A percentile compares a stretch with the other conserved stretches of the same genome.
Conservation (phyloP, 2,329 filamentous ascomycete genomes). For the Fusarium verrucosum region DNA sequence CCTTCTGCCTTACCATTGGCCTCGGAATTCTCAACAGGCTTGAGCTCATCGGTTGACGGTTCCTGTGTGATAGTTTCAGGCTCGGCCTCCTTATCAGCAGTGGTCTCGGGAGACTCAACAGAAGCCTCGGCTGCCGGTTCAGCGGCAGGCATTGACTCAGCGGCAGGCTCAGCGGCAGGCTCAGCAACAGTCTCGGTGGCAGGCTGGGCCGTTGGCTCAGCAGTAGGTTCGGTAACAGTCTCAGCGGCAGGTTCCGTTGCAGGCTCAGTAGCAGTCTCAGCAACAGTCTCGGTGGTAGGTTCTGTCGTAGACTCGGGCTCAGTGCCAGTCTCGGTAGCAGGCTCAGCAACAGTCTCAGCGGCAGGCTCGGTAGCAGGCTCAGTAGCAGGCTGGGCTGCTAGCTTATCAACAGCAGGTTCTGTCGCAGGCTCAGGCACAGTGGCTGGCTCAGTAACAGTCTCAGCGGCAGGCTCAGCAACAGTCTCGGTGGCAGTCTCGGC, state of each 20-base stretch:
- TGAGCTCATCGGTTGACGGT: neutral
- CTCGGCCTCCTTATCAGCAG: neutral
- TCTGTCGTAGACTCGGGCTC: neutral
- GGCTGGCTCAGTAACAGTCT: neutral
- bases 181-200: neutral
- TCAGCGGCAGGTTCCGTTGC: neutral
- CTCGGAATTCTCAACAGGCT: neutral
- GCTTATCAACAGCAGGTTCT: neutral
- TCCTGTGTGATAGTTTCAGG: slow-evolving; percentile 2
- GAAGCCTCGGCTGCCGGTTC: neutral
- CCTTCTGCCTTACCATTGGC: neutral
- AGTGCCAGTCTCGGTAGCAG: neutral
- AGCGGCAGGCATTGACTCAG: neutral
- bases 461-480: neutral
- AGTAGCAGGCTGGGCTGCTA: neutral
- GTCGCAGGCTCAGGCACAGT: neutral
- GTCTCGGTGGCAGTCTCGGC: neutral
- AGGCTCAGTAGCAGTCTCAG: neutral
- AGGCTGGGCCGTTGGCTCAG: too few species aligned
- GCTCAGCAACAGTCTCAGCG: neutral
- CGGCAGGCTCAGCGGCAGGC: neutral
- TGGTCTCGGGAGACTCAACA: neutral
- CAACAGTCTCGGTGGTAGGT: neutral
- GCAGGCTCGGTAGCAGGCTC: neutral
- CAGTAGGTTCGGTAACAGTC: neutral